Percentiles rank a stretch among this genome's conserved stretches.
These are phyloP conservation scores for Daldinia eschscholtzii DNA, from an alignment of 2,329 filamentous ascomycete genomes.

Conservation along the genomic window DNA sequence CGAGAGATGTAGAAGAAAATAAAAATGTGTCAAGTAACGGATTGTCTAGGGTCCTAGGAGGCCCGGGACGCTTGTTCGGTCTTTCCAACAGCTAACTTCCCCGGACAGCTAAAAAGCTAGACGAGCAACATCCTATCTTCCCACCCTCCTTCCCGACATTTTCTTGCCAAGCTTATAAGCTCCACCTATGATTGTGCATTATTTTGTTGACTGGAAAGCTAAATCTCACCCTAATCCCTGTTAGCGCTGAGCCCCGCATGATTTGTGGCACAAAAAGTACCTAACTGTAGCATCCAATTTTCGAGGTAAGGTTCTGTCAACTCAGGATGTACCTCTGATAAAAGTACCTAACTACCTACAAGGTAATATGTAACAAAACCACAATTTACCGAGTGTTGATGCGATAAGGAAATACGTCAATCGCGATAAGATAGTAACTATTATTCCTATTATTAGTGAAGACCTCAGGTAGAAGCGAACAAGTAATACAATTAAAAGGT, in stretches of 20 bases:
- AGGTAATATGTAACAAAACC: too few species aligned
- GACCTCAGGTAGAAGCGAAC: constrained; percentile 9
- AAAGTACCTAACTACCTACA: too few species aligned
- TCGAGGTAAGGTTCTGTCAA: too few species aligned
- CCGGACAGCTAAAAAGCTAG: neutral
- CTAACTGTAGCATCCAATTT: constrained; percentile 5
- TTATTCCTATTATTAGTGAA: neutral
- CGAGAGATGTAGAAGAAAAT: constrained; percentile 14
- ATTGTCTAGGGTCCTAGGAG: constrained; percentile 17
- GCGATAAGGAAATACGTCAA: constrained; percentile 21
- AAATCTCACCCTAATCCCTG: constrained; percentile 6
- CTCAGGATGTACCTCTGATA: neutral
- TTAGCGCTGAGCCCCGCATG: constrained; percentile 21
- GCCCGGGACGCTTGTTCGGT: constrained; percentile 23
- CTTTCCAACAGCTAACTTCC: constrained; percentile 22
- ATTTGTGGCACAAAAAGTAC: constrained; percentile 14
- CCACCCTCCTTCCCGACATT: constrained; percentile 11
- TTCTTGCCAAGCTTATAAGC: constrained; percentile 32
- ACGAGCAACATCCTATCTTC: constrained; percentile 18
- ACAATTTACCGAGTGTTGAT: neutral
- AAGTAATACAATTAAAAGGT: neutral
- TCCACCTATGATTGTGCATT: constrained; percentile 38
- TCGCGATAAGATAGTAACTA: constrained; percentile 23
- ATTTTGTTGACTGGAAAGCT: constrained; percentile 19
- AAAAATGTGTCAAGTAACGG: constrained; percentile 13